Base-by-base conservation (phyloP, 495 filamentous ascomycete genomes). In the Aspergillus baeticus region DNA sequence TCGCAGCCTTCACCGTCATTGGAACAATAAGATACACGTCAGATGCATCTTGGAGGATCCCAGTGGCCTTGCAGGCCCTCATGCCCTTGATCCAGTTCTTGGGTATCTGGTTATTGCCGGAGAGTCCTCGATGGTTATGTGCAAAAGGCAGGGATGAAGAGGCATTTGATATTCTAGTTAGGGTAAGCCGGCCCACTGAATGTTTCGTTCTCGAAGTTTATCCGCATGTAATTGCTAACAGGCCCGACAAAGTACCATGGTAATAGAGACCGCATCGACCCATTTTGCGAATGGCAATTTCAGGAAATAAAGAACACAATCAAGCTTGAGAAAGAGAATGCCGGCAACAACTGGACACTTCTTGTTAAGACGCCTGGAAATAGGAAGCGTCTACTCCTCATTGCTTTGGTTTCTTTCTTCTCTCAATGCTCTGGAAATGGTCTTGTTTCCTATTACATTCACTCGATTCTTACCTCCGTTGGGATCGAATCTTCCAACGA, bases 111-210 rank as follows among this genome's bases (percentile, higher is more conserved):
- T 23, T 51, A 5, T 13, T 51, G 6, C 48, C 48, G 14, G 48
- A 51, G 7, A 51, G 48, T 21, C 48, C 48, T 20, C 48, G 48
- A 6, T 51, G 48, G 48, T 33, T 51, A 20, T 51, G 48, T 18
- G 18, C 48, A 21, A 51, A 51, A 33, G 48, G 48, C 5, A 20
- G 34, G 8, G 18, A 36, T 23, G 48, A 37, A 10, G 48, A 51
- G 15, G 48, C 48, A 1, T 37, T 51, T 10, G 34, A 20, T 37
- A 51, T 51, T 7, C 48, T 51, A 20, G 34, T 51, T 6, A 51
- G 36, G 18, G 48, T 51, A 33, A 20, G 45, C 45, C 11, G 1
- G 13, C 21, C 17, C 18, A 11, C 38, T 3, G 8, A 41, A 8
- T 38, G 18, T 13, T 4, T 26, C n/a, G 8, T 23, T 46, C 26